Base-by-base conservation (phyloP, 2,329 filamentous ascomycete species). In the Fusarium longipes region DNA sequence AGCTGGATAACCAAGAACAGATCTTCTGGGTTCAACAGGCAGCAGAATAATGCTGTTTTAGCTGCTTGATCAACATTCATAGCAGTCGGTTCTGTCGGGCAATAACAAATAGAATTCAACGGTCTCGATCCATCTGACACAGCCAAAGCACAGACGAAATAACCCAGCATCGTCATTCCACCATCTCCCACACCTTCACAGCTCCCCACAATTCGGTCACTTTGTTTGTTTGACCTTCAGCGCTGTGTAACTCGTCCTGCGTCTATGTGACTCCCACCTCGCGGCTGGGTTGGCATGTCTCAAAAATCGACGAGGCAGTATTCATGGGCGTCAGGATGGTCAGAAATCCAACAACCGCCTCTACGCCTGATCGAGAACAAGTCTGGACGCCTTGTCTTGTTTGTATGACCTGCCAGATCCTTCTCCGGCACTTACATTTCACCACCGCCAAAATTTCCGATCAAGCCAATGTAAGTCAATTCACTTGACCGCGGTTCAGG, bases 191-290 rank as follows among this genome's bases (percentile, higher is more conserved):
- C 56, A 56, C 60, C 33, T 36, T 30, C 22, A 33, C 40, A 33
- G 49, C 49, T 63, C 61, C 65, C 63, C 64, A 66, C 57, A 66
- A 44, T 50, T 58, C 43, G 51, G 62, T 51, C 51, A 66, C 65
- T 57, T 29, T 17, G 33, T 24, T 57, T 51, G 51, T 47, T 58
- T 59, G 61, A 51, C 33, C 47, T 51, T 40, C 42, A 36, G 47
- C 35, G 36, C 62, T 32, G 43, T 38, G 47, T 54, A 66, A 66
- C 56, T 66, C 27, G 20, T 32, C 33, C 39, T 68, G 43, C 48
- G 47, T 53, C 43, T 35, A 44, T 53, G 27, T 32, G 40, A 17
- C 11, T 39, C 38, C 22, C 35, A 30, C 48, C 30, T 57, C 47
- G 48, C 30, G 39, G 30, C 12, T 35, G 47, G 20, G 60, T 30